Percentiles rank a stretch among this genome's conserved stretches.
Evolutionary conservation across 129 eudicot species (phyloP).

Genomic region (Kitagawia praeruptora): DNA sequence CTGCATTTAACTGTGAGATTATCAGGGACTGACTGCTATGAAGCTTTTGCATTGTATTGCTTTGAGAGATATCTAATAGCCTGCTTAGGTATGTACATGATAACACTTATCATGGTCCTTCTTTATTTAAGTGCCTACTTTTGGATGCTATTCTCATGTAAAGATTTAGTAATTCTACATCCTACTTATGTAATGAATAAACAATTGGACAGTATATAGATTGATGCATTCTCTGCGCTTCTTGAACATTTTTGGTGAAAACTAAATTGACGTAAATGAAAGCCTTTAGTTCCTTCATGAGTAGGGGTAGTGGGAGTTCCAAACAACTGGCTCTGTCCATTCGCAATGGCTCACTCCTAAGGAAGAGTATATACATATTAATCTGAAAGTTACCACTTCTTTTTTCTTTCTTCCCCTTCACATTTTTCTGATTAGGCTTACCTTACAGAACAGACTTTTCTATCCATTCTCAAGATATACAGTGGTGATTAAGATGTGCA

Average conservation of each 20-base stretch:
- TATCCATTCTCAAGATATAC: not conserved
- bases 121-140: not conserved
- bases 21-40: constrained; percentile 95
- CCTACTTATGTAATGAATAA: too few relatives aligned
- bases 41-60: constrained; percentile 96
- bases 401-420: not conserved
- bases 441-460: not conserved
- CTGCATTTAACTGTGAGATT: constrained; percentile 79
- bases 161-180: not conserved
- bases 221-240: too few relatives aligned
- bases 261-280: not conserved
- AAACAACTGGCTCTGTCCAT: not conserved
- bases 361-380: too few relatives aligned
- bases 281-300: not conserved
- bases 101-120: not conserved
- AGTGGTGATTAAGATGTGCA: not conserved
- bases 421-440: not conserved
- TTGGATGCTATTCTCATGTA: not conserved
- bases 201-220: too few relatives aligned
- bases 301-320: not conserved
- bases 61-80: constrained; percentile 92
- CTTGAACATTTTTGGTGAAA: not conserved
- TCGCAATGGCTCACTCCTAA: not conserved
- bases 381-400: not conserved
- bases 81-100: constrained; percentile 64